Evolutionary conservation across 1,139 yeast species (phyloP).

Genomic region (Blastobotrys arbuscula): DNA sequence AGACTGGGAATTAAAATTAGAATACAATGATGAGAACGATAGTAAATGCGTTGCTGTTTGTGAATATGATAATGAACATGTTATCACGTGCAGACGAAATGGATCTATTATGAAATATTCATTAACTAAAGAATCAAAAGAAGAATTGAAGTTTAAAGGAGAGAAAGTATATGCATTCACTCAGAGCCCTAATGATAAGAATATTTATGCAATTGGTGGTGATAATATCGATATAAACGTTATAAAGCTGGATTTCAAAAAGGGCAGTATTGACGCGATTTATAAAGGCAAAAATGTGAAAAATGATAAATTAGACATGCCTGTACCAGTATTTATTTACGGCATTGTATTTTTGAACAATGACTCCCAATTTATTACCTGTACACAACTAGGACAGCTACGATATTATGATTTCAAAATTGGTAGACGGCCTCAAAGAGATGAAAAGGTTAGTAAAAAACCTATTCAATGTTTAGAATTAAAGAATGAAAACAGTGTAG

Average conservation of each 20-base stretch:
- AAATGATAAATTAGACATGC: constrained; percentile 34
- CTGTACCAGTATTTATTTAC: constrained; percentile 36
- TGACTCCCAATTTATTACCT: constrained; percentile 42
- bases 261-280: constrained; percentile 13
- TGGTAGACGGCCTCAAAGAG: constrained; percentile 29
- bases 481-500: constrained; percentile 14
- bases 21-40: constrained; percentile 9
- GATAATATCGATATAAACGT: constrained; percentile 42
- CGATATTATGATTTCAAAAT: constrained; percentile 33
- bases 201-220: constrained; percentile 39
- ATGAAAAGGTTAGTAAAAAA: constrained; percentile 22
- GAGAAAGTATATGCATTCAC: constrained; percentile 13
- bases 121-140: constrained; percentile 1
- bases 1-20: constrained; percentile 14
- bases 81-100: constrained; percentile 14
- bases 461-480: constrained; percentile 21
- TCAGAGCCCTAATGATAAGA: constrained; percentile 15
- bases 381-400: constrained; percentile 63
- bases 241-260: constrained; percentile 17
- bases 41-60: constrained; percentile 14
- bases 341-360: constrained; percentile 30
- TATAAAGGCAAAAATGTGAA: constrained; percentile 39
- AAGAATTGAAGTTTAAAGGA: constrained; percentile 2
- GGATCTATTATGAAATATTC: constrained; percentile 19
- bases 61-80: constrained; percentile 5